Evolutionary conservation across 768 basidiomycete genomes (phyloP).

Genomic region (Gloeostereum incarnatum): DNA sequence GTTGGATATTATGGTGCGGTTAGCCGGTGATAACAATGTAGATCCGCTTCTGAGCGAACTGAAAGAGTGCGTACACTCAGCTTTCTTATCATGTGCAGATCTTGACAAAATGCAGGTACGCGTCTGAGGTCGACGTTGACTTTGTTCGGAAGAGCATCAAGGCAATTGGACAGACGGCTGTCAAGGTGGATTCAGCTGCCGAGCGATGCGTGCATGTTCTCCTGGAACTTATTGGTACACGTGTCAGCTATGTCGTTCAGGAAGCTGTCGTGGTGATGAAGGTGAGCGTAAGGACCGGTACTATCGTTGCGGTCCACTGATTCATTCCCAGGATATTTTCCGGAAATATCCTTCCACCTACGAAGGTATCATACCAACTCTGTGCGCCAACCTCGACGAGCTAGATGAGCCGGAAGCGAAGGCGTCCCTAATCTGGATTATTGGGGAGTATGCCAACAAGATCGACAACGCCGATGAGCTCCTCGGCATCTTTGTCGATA

Average conservation of each 20-base stretch:
- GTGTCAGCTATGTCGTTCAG: constrained; percentile 96
- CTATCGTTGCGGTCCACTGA: neutral
- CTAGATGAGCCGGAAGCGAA: constrained; percentile 98
- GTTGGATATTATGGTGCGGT: constrained; percentile 94
- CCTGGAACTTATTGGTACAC: constrained; percentile 84
- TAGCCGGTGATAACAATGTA: constrained; percentile 87
- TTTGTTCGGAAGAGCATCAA: constrained; percentile 94
- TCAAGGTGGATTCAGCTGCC: constrained; percentile 89
- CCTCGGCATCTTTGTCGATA: constrained; percentile 81
- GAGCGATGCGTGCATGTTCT: constrained; percentile 94
- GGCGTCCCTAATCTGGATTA: constrained; percentile 97
- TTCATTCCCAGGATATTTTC: constrained; percentile 77
- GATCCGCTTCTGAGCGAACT: constrained; percentile 92
- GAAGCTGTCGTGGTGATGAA: constrained; percentile 99
- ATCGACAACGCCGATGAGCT: constrained; percentile 97
- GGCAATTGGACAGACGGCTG: constrained; percentile 93
- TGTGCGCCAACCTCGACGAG: constrained; percentile 93
- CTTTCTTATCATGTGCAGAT: neutral
- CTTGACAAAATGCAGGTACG: constrained; percentile 48
- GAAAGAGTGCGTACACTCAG: constrained; percentile 63
- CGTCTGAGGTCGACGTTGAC: constrained; percentile 96
- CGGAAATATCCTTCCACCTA: constrained; percentile 94
- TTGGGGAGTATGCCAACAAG: constrained; percentile 95
- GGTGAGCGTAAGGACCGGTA: constrained; percentile 27
- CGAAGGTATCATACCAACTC: constrained; percentile 91